Conservation (phyloP, 257 asterid species). For the Solanum clarkiae region DNA sequence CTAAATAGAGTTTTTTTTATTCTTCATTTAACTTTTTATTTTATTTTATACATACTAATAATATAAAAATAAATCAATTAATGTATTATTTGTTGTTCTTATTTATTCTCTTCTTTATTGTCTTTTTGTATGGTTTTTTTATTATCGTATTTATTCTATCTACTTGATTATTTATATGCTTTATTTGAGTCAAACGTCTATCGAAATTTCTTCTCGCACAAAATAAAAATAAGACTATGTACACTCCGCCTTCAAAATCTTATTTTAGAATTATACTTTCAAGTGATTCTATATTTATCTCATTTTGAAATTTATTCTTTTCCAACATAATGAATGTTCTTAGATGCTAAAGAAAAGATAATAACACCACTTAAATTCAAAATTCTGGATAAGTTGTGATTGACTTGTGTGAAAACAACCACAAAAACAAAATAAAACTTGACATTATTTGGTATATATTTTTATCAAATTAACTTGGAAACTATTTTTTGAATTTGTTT, state of each 20-base stretch:
- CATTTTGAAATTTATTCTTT: not conserved
- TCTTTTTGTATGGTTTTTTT: too few relatives aligned
- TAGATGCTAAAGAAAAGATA: not conserved
- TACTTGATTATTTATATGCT: too few relatives aligned
- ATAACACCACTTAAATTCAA: not conserved
- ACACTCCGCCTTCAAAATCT: too few relatives aligned
- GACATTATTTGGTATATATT: not conserved
- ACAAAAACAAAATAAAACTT: not conserved
- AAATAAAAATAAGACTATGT: too few relatives aligned
- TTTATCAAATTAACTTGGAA: not conserved
- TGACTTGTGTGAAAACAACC: not conserved
- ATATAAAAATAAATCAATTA: too few relatives aligned
- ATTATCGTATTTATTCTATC: too few relatives aligned
- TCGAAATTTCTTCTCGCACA: too few relatives aligned
- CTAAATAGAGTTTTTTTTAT: conserved; percentile 5
- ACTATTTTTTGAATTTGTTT: not conserved
- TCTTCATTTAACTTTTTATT: not conserved
- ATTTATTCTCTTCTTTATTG: too few relatives aligned
- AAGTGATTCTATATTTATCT: not conserved
- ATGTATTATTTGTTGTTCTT: not conserved
- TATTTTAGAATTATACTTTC: too few relatives aligned
- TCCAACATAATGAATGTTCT: not conserved
- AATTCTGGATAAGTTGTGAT: not conserved
- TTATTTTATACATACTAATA: too few relatives aligned
- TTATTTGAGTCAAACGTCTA: too few relatives aligned